Evolutionary conservation across 1,284 basidiomycete genomes (phyloP).

Genomic region (Pascua guehoae): DNA sequence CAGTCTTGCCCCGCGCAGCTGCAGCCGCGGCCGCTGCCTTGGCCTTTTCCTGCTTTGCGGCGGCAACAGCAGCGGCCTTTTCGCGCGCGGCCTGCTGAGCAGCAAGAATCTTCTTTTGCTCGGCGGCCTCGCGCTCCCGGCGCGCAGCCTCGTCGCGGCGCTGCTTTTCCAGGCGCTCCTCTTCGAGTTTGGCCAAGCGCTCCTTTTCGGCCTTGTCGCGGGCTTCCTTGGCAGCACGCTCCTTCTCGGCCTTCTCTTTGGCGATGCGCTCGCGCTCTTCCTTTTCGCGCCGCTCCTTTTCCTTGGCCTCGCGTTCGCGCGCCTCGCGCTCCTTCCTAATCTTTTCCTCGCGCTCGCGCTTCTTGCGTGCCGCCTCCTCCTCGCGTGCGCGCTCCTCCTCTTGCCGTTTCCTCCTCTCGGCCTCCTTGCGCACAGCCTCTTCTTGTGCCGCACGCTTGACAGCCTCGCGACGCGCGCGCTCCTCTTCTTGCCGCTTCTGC

Average conservation of each 20-base stretch:
- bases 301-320: conserved; percentile 50
- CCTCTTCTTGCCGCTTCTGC: conserved; percentile 68
- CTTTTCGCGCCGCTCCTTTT: conserved; percentile 54
- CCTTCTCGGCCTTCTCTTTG: conserved; percentile 63
- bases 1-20: conserved; percentile 12
- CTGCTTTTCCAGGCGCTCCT: conserved; percentile 34
- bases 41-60: conserved; percentile 5
- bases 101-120: conserved; percentile 38
- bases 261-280: conserved; percentile 64
- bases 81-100: conserved; percentile 41
- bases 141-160: conserved; percentile 36
- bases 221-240: conserved; percentile 36
- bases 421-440: conserved; percentile 58
- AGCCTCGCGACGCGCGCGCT: conserved; percentile 66
- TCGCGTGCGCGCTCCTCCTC: conserved; percentile 54
- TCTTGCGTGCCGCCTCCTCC: conserved; percentile 56
- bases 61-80: conserved; percentile 30
- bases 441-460: conserved; percentile 72
- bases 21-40: conserved; percentile 9
- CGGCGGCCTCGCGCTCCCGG: conserved; percentile 39
- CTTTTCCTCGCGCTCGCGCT: conserved; percentile 66
- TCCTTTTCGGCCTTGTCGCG: conserved; percentile 42
- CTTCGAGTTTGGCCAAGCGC: conserved; percentile 34
- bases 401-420: conserved; percentile 52
- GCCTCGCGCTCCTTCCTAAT: conserved; percentile 55